phyloP scores from a whole-genome alignment of 371 early-diverging fungal genomes.

The Apophysomyces trapeziformis region DNA sequence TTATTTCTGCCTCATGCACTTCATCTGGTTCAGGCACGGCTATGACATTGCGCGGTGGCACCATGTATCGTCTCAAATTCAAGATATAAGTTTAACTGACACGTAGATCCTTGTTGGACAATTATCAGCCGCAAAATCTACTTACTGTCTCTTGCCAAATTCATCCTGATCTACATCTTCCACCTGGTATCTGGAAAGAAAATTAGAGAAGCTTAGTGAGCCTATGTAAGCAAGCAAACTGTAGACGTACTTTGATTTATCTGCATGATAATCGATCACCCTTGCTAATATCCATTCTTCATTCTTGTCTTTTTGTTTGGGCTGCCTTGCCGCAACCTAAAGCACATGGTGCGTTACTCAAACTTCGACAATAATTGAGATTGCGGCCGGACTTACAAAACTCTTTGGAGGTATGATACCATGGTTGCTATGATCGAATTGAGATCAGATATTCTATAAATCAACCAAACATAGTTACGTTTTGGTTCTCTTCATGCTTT shows the following conservation, averaged over 20 bases:
- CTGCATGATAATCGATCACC: constrained; percentile 63
- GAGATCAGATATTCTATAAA: not conserved
- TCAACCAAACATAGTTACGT: constrained; percentile 30
- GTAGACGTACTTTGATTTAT: constrained; percentile 61
- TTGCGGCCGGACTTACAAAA: constrained; percentile 12
- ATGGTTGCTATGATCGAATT: not conserved
- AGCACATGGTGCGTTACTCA: not conserved
- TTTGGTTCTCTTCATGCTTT: constrained; percentile 54
- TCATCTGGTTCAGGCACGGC: constrained; percentile 61
- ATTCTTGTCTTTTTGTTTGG: constrained; percentile 64
- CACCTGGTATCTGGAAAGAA: constrained; percentile 58
- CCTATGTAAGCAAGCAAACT: not conserved
- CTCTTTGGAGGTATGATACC: constrained; percentile 25
- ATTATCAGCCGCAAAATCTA: not conserved
- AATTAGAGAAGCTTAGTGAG: not conserved
- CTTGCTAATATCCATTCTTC: constrained; percentile 82
- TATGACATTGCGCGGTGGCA: constrained; percentile 66
- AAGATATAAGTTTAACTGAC: not conserved
- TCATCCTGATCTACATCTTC: constrained; percentile 82
- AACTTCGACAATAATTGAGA: not conserved
- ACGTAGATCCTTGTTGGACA: not conserved
- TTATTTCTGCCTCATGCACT: constrained; percentile 56
- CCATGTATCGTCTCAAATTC: constrained; percentile 57
- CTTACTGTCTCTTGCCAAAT: constrained; percentile 65
- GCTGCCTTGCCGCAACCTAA: constrained; percentile 69